phyloP scores from a whole-genome alignment of 2,329 filamentous ascomycete genomes.

The Coniochaeta ligniaria region DNA sequence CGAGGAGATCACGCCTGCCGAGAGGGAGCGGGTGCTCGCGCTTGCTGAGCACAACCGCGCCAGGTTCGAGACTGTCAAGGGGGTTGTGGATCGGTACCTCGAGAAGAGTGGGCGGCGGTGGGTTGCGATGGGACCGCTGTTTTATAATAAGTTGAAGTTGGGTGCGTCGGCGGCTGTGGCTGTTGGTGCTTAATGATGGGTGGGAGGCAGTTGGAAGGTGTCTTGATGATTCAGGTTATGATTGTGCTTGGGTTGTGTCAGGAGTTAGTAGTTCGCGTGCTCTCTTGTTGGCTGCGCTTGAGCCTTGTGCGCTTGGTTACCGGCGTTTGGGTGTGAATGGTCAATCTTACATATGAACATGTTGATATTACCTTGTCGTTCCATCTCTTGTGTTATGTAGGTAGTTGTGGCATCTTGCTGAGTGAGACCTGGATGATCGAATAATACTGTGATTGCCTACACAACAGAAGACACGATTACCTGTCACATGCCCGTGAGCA shows the following conservation, averaged over 20 bases:
- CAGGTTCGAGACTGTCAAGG: conserved; percentile 69
- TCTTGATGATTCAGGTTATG: background rate
- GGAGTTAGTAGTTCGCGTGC: background rate
- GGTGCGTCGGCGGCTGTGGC: background rate
- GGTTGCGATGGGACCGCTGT: conserved; percentile 89
- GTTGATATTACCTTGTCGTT: background rate
- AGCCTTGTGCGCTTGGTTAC: background rate
- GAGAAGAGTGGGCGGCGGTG: conserved; percentile 87
- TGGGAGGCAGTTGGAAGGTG: background rate
- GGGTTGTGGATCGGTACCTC: conserved; percentile 73
- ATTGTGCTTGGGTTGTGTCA: background rate
- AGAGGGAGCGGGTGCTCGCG: conserved; percentile 59
- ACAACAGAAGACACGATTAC: too few species aligned
- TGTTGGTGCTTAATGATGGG: background rate
- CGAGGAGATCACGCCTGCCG: conserved; percentile 29
- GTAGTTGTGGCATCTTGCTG: too few species aligned
- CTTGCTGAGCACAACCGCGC: conserved; percentile 77
- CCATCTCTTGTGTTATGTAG: background rate
- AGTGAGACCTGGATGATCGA: too few species aligned
- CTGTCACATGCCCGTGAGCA: too few species aligned
- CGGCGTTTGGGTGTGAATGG: background rate
- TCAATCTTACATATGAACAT: background rate
- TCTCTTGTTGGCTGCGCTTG: background rate
- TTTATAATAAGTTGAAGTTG: conserved; percentile 61
- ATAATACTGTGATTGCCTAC: too few species aligned